Base-by-base conservation (phyloP, 306 rosid species). In the Geum urbanum region DNA sequence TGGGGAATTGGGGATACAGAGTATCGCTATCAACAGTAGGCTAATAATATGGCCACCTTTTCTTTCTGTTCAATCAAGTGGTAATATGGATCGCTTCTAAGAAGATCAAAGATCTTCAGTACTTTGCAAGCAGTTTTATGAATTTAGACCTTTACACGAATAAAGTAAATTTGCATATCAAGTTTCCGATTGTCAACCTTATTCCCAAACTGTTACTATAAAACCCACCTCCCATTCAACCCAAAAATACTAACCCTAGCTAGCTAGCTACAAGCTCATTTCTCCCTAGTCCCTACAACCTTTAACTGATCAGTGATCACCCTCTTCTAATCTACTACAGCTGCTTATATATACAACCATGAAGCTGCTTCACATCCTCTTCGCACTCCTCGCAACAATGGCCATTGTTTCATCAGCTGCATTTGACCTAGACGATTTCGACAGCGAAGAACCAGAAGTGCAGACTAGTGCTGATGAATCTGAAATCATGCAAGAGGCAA, bases 41-140 rank as follows among this genome's bases (percentile, higher is more conserved):
- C 9, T 10, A 35, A 1, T 27, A 27, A 27, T 27, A 27, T 1
- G 15, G 58, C 10, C 60, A 15, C 49, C 85, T 78, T 78, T 77
- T 66, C 85, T 78, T 78, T 39, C 15, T 40, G 39, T 18, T 27
- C 65, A 78, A 84, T 72, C 85, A 73, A 81, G 63, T 18, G 71
- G 75, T 78, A 60, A 27, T 27, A 27, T 27, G 32, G 32, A 27
- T 76, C 20, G 20, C 71, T 70, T 41, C 44, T 22, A 6, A 69
- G 65, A 5, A 18, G 70, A 58, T 58, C 63, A 58, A 13, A 6
- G 11, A 44, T 71, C 13, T 72, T 69, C 67, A 62, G 77, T 79
- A 40, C 40, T 69, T 69, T 58, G 54, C 20, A 66, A 79, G 77
- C 41, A 54, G 67, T 66, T 57, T 69, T 20, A 20, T 63, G 84